phyloP scores from a whole-genome alignment of 2,329 filamentous ascomycete genomes.

The Exophiala lecanii-corni region DNA sequence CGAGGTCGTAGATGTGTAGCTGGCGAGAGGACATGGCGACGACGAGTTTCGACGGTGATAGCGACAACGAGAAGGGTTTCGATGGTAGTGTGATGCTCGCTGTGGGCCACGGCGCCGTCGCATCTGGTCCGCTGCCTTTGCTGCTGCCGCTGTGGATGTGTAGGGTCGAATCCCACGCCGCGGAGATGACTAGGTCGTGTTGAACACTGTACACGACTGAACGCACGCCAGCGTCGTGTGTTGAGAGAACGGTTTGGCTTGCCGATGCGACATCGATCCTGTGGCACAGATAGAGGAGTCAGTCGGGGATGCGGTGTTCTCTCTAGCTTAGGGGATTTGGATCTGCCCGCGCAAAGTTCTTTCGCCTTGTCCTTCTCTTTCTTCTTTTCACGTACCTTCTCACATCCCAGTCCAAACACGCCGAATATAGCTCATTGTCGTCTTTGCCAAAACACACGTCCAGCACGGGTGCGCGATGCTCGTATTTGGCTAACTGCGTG shows the following conservation, averaged over 20 bases:
- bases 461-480: constrained; percentile 79
- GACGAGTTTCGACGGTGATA: constrained; percentile 79
- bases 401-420: constrained; percentile 82
- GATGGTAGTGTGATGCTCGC: constrained; percentile 68
- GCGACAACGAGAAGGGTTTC: constrained; percentile 80
- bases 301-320: background rate
- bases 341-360: too few species aligned
- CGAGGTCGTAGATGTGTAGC: constrained; percentile 91
- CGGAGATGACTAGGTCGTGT: constrained; percentile 75
- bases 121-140: constrained; percentile 20
- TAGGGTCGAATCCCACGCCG: constrained; percentile 88
- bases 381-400: constrained; percentile 61
- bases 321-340: too few species aligned
- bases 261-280: constrained; percentile 69
- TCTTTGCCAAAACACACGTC: constrained; percentile 85
- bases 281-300: constrained; percentile 1
- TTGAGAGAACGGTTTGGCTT: constrained; percentile 69
- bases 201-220: constrained; percentile 75
- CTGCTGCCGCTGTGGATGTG: constrained; percentile 69
- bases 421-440: constrained; percentile 79
- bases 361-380: background rate
- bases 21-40: constrained; percentile 92
- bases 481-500: constrained; percentile 44
- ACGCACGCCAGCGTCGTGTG: constrained; percentile 74
- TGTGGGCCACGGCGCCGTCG: constrained; percentile 46